Base-by-base conservation (phyloP, 129 eudicot genomes). In the Erigeron canadensis region DNA sequence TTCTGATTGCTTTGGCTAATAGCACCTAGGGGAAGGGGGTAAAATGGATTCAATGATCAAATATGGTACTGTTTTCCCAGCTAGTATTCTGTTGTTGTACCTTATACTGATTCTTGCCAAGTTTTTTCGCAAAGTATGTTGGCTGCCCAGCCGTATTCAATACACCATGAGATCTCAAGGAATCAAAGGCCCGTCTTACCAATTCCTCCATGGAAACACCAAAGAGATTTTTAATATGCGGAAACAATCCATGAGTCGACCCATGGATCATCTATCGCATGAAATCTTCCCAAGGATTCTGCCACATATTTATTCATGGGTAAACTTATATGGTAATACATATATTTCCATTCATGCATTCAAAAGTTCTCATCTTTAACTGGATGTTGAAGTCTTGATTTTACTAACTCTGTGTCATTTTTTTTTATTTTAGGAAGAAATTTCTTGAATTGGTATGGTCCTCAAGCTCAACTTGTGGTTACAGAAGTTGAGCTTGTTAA, bases 291-390 rank as follows among this genome's bases (percentile, higher is more conserved):
- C 90, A 0, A 86, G 90, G 77, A 82, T 86, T 59, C 48, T 86
- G 54, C 96, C 96, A 77, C 90, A 86, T 73, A 75, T 89, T 37
- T 83, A 84, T 72, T 55, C 77, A 5, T 86, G 96, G 96, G 54
- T 50, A 21, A 80, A 70, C 63, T 51, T 68, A 23, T 82, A 82
- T 15, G 96, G 96, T 89, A 89, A 79, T 34, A 12, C 43, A 45
- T 51, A 5, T 0, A 65, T 42, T 51, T 46, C 39, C 5, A 18
- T 17, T 16, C 8, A 7, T 17, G 43, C 15, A 41, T 53, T 40
- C 15, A 5, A 4, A 23, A 13, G 8, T 65, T 10, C 39, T 40
- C 60, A 15, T 76, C 51, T 43, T 72, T 11, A 19, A 64, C 54
- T 50, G 10, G 15, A 63, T 6, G 67, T 37, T 22, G 41, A 60